phyloP scores from a whole-genome alignment of 2,329 filamentous ascomycete species.

The Alternaria consortialis region DNA sequence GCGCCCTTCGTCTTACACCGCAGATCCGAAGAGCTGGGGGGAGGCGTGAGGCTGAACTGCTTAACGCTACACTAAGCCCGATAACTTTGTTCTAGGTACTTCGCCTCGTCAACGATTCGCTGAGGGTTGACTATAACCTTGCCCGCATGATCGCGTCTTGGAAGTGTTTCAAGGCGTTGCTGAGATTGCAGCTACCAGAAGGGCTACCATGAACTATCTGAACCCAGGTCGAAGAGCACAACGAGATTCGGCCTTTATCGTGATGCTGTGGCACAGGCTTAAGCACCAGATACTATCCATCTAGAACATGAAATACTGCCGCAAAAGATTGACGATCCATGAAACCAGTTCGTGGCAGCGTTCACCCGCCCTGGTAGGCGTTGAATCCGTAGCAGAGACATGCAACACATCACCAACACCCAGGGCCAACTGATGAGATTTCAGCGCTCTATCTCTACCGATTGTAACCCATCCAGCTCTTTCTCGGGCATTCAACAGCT shows the following conservation, averaged over 20 bases:
- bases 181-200: neutral
- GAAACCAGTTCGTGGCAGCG: neutral
- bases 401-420: neutral
- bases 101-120: neutral
- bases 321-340: too few species aligned
- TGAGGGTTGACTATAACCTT: neutral
- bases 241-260: too few species aligned
- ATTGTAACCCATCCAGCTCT: neutral
- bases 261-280: too few species aligned
- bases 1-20: constrained; percentile 10
- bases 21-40: constrained; percentile 14
- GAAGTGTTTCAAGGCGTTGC: neutral
- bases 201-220: neutral
- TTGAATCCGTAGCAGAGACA: neutral
- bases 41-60: constrained; percentile 18
- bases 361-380: neutral
- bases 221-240: neutral
- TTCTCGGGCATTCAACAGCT: neutral
- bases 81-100: neutral
- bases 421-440: neutral
- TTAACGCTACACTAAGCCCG: constrained; percentile 2
- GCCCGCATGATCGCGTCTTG: neutral
- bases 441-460: neutral
- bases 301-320: too few species aligned
- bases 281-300: too few species aligned